Conservation (phyloP, 164 flowering plant species). For the Saururus chinensis region DNA sequence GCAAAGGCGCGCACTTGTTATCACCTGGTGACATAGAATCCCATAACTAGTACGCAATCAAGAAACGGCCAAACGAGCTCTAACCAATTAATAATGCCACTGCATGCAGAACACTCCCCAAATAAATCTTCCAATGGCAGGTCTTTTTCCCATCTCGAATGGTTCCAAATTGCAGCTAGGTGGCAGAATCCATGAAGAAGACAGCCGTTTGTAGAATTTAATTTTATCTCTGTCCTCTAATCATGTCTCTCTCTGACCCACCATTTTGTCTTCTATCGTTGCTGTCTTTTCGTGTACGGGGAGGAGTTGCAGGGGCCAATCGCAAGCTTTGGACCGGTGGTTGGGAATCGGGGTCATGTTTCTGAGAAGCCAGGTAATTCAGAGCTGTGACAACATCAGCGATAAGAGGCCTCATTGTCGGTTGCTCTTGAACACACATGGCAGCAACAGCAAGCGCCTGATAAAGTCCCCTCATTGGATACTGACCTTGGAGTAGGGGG, state of each 20-base stretch:
- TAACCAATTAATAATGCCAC: neutral
- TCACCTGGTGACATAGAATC: constrained; percentile 17
- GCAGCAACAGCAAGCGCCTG: constrained; percentile 93
- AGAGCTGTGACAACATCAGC: constrained; percentile 90
- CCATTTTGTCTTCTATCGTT: constrained; percentile 14
- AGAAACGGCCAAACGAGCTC: constrained; percentile 5
- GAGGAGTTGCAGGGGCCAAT: constrained; percentile 31
- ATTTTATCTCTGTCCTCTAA: constrained; percentile 9
- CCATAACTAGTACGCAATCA: constrained; percentile 13
- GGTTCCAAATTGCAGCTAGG: neutral
- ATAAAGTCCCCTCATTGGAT: constrained; percentile 65
- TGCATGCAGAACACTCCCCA: constrained; percentile 2
- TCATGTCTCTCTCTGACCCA: constrained; percentile 12
- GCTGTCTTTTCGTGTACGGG: constrained; percentile 25
- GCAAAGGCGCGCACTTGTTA: constrained; percentile 18
- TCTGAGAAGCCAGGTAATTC: constrained; percentile 62
- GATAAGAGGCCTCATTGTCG: constrained; percentile 69
- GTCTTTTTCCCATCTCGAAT: neutral
- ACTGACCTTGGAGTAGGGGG: constrained; percentile 67
- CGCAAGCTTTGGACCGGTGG: constrained; percentile 31
- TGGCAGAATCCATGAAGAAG: neutral
- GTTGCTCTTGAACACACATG: constrained; percentile 92
- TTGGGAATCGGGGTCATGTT: constrained; percentile 36
- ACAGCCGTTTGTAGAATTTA: neutral
- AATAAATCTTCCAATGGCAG: neutral